Base-by-base conservation (phyloP, 2,329 filamentous ascomycete genomes). In the Verticillium dahliae region DNA sequence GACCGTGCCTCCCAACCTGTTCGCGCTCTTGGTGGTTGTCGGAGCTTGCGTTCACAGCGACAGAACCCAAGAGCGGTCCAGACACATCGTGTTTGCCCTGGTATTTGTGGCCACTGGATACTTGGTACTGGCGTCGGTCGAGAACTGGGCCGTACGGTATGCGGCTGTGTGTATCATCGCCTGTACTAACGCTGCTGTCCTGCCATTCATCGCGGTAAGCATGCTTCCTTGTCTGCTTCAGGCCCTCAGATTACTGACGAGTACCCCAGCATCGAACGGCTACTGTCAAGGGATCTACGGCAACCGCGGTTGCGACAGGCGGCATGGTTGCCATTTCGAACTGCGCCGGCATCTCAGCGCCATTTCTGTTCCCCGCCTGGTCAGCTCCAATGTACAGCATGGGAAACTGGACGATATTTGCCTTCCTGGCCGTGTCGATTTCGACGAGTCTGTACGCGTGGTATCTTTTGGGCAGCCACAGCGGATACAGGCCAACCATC, bases 1-100 rank as follows among this genome's bases (percentile, higher is more conserved):
- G 31, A 74, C 71, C 1, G 71, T 74, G 1, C 72, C 72, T 1
- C 72, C 72, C 0, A 74, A 74, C 7, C 69, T 73, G 14, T 69
- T 73, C 59, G 70, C 71, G 3, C 67, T 74, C 1, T 67, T 73
- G 18, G 64, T 73, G 37, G 67, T 70, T 5, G 62, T 73, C 1
- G 67, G 71, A 6, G 62, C 67, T 15, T 71, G 69, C 58, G 60
- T 71, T 11, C 69, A 71, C 1, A 71, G 69, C 31, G 69, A 71
- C 27, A 68, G 58, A 61, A 71, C 69, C 3, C 68, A 65, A 56
- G 69, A 71, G 59, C 65, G 69, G 1, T 70, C 69, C 1, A 66
- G 67, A 45, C 69, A 71, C 41, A 62, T 71, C n/a, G 61, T 71
- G 13, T 68, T 35, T 1, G 69, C 62, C 0, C 57, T 70, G 34